Evolutionary conservation across 1,284 basidiomycete species (phyloP), one percentile per base, ranked within the genome.

Genomic region (Kwoniella shivajii): DNA sequence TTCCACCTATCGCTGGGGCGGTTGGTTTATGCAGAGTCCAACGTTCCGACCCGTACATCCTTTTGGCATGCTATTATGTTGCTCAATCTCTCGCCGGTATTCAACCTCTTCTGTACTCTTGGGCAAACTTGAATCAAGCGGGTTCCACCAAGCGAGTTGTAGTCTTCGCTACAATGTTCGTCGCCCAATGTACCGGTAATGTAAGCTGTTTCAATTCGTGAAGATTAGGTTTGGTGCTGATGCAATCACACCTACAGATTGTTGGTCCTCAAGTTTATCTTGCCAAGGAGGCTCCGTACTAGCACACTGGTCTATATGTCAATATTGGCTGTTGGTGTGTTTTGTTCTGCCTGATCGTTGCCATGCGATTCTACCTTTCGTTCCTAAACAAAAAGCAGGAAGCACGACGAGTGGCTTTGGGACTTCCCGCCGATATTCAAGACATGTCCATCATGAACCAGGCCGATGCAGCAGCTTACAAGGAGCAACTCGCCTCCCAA

Each of bases 381-480:
- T 75, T 71, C 55, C 72, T 77, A 5, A 83, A 83, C 64, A 75
- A 67, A 20, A 68, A 69, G 42, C 80, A 82, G 50, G 76, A 73
- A 4, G 59, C 56, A 5, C 67, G 62, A 2, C 76, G 81, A 13
- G 66, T 67, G 6, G 67, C 67, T 1, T 58, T 75, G 14, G 81
- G 81, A 22, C 27, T 45, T 20, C 36, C 49, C 2, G 58, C 42
- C n/a, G 27, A 54, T n/a, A 38, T 58, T 9, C 34, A 54, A 43
- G 63, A 65, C 29, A 62, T 51, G 24, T 65, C 63, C 10, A 63
- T 65, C 24, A 82, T 80, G 45, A n/a, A 30, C 1, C 36, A 47
- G 13, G 27, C 6, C 18, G 63, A 69, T 46, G 64, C 62, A 10
- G 59, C 56, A n/a, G 59, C 55, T 11, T 68, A 68, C 59, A 65